Evolutionary conservation across 345 rosid genomes (phyloP).

Genomic region (Pistacia integerrima): DNA sequence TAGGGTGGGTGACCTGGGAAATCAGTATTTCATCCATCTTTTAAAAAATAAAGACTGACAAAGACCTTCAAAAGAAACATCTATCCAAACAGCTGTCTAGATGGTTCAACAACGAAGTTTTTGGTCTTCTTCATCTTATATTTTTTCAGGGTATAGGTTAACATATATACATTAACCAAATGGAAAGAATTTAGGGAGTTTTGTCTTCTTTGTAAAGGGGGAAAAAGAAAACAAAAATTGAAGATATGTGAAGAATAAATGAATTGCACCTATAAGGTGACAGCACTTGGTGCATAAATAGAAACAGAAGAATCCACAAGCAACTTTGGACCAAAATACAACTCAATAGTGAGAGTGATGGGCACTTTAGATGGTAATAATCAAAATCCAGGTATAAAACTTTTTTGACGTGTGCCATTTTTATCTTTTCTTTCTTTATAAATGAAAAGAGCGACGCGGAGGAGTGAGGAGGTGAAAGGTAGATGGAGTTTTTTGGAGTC

Average conservation of each 20-base stretch:
- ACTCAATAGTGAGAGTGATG: conserved; percentile 24
- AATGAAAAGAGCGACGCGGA: conserved; percentile 30
- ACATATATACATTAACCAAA: too few species aligned
- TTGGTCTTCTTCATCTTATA: too few species aligned
- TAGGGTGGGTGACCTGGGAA: too few species aligned
- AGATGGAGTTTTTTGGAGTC: neutral
- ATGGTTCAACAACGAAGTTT: neutral
- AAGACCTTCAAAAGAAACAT: neutral
- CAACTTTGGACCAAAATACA: conserved; percentile 30
- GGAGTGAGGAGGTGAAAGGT: conserved; percentile 32
- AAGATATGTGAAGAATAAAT: neutral
- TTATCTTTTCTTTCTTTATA: neutral
- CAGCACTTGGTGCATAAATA: neutral
- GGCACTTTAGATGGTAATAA: neutral
- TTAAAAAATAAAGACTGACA: too few species aligned
- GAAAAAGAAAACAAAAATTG: neutral
- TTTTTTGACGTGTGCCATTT: neutral
- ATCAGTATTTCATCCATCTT: too few species aligned
- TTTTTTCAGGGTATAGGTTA: too few species aligned
- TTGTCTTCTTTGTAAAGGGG: neutral
- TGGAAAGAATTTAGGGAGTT: too few species aligned
- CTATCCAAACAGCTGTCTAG: neutral
- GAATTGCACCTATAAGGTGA: neutral
- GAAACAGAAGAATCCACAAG: conserved; percentile 1
- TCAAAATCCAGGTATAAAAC: neutral